phyloP scores from a whole-genome alignment of 1,284 basidiomycete genomes.

The Athelia sp. region DNA sequence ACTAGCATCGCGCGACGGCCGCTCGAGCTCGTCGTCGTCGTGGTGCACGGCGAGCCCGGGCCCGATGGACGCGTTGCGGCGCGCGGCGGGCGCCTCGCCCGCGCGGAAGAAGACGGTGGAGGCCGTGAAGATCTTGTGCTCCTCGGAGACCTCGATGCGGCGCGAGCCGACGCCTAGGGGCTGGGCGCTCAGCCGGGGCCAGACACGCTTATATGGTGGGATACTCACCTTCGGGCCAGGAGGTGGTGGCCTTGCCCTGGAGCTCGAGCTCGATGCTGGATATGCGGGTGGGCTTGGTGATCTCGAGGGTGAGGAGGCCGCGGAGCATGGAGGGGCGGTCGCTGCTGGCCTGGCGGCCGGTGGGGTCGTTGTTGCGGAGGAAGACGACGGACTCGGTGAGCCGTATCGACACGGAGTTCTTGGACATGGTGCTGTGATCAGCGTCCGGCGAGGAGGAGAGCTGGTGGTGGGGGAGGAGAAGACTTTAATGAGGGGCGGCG shows the following conservation, averaged over 20 bases:
- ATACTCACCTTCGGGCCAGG: conserved; percentile 82
- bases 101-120: conserved; percentile 74
- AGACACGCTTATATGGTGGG: conserved; percentile 2
- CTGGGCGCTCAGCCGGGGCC: conserved; percentile 3
- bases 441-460: no score
- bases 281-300: conserved; percentile 83
- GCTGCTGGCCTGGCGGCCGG: conserved; percentile 32
- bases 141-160: conserved; percentile 77
- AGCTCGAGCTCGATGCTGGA: conserved; percentile 82
- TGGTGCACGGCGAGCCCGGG: conserved; percentile 53
- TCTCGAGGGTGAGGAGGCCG: conserved; percentile 79
- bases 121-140: conserved; percentile 73
- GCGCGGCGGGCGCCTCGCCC: conserved; percentile 22
- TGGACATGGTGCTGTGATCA: conserved; percentile 6
- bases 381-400: conserved; percentile 84
- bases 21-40: conserved; percentile 32
- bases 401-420: conserved; percentile 52
- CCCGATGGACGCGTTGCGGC: conserved; percentile 74
- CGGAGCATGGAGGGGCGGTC: conserved; percentile 77
- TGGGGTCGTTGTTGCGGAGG: conserved; percentile 53
- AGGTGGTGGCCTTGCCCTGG: conserved; percentile 58
- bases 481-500: no score
- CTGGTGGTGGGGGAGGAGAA: no score
- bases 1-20: conserved; percentile 7
- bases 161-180: conserved; percentile 71